Conservation (phyloP, 2,329 filamentous ascomycete species). For the Diaporthe capsici region DNA sequence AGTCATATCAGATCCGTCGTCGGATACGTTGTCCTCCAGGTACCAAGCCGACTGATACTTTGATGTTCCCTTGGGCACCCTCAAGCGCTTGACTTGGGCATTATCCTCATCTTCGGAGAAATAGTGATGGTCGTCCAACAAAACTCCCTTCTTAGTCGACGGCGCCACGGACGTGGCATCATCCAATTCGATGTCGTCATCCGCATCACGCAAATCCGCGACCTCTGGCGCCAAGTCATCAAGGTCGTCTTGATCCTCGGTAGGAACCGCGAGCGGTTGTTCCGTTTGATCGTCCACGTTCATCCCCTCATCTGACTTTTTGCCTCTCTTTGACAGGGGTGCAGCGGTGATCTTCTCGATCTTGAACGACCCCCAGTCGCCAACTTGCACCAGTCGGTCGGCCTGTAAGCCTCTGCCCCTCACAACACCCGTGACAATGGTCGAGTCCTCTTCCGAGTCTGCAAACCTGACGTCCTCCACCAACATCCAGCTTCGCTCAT, state of each 20-base stretch:
- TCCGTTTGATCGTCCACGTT: constrained; percentile 72
- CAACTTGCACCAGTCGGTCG: constrained; percentile 90
- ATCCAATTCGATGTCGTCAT: constrained; percentile 60
- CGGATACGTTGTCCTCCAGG: constrained; percentile 81
- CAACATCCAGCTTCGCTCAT: constrained; percentile 96
- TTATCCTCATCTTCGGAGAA: constrained; percentile 89
- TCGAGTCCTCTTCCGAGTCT: constrained; percentile 70
- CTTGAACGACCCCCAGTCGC: constrained; percentile 95
- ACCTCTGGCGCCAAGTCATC: constrained; percentile 90
- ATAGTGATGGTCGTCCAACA: constrained; percentile 97
- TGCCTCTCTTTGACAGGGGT: constrained; percentile 73
- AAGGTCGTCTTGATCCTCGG: constrained; percentile 85
- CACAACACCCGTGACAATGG: constrained; percentile 86
- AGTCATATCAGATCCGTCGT: constrained; percentile 87
- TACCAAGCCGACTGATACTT: constrained; percentile 97
- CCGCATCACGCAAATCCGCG: constrained; percentile 78
- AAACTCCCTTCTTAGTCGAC: constrained; percentile 82
- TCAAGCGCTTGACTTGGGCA: constrained; percentile 73
- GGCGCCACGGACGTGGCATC: constrained; percentile 58
- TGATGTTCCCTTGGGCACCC: constrained; percentile 90
- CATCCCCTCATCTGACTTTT: constrained; percentile 75
- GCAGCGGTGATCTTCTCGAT: constrained; percentile 89
- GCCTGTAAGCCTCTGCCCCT: constrained; percentile 90
- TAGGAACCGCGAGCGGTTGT: constrained; percentile 77
- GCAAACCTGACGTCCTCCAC: constrained; percentile 86